Percentiles rank a stretch among this genome's conserved stretches.
These are phyloP conservation scores for Nemania serpens DNA, from an alignment of 2,329 filamentous ascomycete species.

Conservation along the genomic window DNA sequence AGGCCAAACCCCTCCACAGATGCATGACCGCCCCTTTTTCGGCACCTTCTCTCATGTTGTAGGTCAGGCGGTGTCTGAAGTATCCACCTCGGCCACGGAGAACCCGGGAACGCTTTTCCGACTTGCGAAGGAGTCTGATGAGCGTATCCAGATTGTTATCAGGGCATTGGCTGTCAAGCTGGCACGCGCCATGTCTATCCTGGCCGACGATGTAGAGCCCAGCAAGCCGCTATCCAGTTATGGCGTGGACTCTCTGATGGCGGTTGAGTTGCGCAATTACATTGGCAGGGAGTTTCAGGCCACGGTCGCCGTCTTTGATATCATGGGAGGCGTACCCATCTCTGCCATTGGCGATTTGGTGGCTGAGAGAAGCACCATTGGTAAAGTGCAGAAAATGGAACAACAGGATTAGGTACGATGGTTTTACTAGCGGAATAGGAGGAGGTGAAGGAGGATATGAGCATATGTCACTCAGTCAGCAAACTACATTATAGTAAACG, in stretches of 20 bases:
- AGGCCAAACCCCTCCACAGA: constrained; percentile 14
- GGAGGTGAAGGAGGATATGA: too few species aligned
- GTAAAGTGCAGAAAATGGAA: constrained; percentile 15
- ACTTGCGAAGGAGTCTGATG: constrained; percentile 15
- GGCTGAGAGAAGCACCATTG: constrained; percentile 29
- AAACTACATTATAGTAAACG: too few species aligned
- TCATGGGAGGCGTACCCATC: constrained; percentile 26
- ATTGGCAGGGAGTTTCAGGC: constrained; percentile 30
- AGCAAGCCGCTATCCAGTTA: constrained; percentile 35
- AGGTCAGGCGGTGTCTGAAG: background rate
- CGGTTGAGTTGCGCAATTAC: constrained; percentile 42
- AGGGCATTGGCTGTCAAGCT: constrained; percentile 22
- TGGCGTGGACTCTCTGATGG: constrained; percentile 42
- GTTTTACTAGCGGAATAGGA: too few species aligned
- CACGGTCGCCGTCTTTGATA: constrained; percentile 26
- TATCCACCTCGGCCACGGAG: background rate
- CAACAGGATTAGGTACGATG: background rate
- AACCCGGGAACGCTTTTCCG: constrained; percentile 23
- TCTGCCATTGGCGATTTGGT: constrained; percentile 27
- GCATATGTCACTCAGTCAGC: too few species aligned
- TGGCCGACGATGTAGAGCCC: constrained; percentile 33
- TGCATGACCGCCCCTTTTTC: constrained; percentile 23
- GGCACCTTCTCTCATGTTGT: constrained; percentile 22
- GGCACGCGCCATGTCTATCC: constrained; percentile 29
- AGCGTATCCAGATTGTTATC: constrained; percentile 24